Base-by-base conservation (phyloP, 352 stramenopile species). In the Phytophthora aleatoria region DNA sequence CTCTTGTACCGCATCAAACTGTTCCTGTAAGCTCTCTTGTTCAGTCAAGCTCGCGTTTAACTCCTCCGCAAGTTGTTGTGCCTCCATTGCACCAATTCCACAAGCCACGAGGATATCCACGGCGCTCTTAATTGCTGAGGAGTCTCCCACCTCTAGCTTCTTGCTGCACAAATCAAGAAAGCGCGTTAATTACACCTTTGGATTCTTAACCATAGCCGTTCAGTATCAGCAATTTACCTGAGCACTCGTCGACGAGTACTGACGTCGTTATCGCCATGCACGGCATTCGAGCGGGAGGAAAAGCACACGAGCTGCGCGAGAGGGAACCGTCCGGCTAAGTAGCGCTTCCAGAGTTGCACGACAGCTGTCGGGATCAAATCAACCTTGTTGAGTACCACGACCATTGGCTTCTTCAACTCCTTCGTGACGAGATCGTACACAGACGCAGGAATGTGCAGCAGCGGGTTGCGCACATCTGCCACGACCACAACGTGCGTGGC, bases 351-450 rank as follows among this genome's bases (percentile, higher is more conserved):
- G 4, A 87, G 69, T 45, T 83, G 61, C 3, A 93, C 78, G 9
- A 89, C 80, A 20, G 63, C 61, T 7, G 66, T 69, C 10, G 84
- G 83, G 28, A 96, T 76, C 47, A 96, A 67, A 72, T 96, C 87
- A 20, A 92, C 74, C 73, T 96, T 96, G 59, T 93, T 96, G 41
- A 96, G 83, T 50, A 96, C 84, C 38, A 96, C 74, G 10, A 85
- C 65, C 77, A 96, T 86, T 5, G 84, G 81, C 26, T 94, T 94
- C 52, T 90, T 72, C 42, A 93, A 67, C 42, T 87, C 73, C 11
- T 85, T 74, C 0, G 83, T 93, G 13, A 94, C 81, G 44, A 91
- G 64, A 15, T 95, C 85, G 57, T 93, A 93, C 39, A 96, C 69
- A 5, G 84, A 93, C 28, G 83, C 79, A 10, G 85, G 83, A 38